Evolutionary conservation across 176 grass and related monocot species (phyloP).

Genomic region (Miscanthus lutarioriparius): DNA sequence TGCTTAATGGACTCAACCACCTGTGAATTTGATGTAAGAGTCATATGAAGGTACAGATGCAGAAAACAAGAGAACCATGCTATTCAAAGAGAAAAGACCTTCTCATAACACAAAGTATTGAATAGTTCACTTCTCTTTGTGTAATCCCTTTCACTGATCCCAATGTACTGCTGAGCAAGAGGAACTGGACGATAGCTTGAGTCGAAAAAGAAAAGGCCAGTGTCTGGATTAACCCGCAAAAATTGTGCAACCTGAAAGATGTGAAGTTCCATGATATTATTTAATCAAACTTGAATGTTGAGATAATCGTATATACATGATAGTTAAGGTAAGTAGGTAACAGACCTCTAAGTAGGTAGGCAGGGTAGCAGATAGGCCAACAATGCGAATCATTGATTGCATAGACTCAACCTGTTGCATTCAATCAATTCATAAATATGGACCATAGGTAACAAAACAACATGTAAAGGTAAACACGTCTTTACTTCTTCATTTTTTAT

Average conservation of each 20-base stretch:
- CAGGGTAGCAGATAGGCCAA: slow-evolving; percentile 92
- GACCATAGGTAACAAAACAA: slow-evolving; percentile 28
- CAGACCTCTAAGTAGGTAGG: slow-evolving; percentile 91
- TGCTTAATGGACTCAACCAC: slow-evolving; percentile 87
- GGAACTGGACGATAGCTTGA: slow-evolving; percentile 94
- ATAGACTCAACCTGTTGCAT: slow-evolving; percentile 90
- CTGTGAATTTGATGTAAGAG: slow-evolving; percentile 35
- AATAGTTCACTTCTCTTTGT: slow-evolving; percentile 69
- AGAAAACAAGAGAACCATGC: slow-evolving; percentile 10
- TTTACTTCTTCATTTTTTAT: neutral
- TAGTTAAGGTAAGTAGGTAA: slow-evolving; percentile 36
- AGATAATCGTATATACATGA: neutral
- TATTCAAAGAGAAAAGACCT: slow-evolving; percentile 46
- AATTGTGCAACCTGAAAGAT: slow-evolving; percentile 89
- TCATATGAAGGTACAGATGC: slow-evolving; percentile 12
- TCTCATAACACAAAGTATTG: slow-evolving; percentile 86
- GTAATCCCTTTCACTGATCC: slow-evolving; percentile 89
- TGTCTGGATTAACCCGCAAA: slow-evolving; percentile 84
- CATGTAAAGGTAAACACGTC: slow-evolving; percentile 11
- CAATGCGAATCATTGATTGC: slow-evolving; percentile 99
- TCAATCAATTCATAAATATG: slow-evolving; percentile 33
- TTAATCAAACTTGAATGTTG: slow-evolving; percentile 28
- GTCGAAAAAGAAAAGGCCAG: slow-evolving; percentile 90
- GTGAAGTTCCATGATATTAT: slow-evolving; percentile 15
- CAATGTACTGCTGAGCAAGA: slow-evolving; percentile 96